phyloP scores from a whole-genome alignment of 768 basidiomycete genomes.

The Termitomyces sp. region DNA sequence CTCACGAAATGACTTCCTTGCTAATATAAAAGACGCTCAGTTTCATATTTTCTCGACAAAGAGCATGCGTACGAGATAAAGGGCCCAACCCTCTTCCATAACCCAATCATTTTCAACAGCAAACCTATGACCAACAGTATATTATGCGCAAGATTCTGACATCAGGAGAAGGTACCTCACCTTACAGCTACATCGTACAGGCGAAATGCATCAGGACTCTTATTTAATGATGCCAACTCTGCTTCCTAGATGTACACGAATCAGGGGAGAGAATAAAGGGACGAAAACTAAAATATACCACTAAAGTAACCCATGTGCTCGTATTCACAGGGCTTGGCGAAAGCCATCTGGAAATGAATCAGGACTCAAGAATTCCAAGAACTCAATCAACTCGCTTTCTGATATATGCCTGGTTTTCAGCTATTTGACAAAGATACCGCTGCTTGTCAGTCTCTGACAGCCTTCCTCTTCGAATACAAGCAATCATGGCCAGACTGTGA shows the following conservation, averaged over 20 bases:
- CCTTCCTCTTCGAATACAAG: conserved; percentile 44
- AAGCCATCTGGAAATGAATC: conserved; percentile 44
- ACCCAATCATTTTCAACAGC: conserved; percentile 66
- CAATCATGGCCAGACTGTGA: conserved; percentile 62
- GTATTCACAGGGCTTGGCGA: conserved; percentile 66
- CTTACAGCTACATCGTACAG: conserved; percentile 67
- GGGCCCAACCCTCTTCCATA: conserved; percentile 65
- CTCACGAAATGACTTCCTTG: conserved; percentile 69
- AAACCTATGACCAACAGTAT: conserved; percentile 29
- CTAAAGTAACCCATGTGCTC: conserved; percentile 62
- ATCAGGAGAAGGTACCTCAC: conserved; percentile 24
- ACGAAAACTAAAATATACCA: conserved; percentile 34
- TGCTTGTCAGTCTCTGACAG: conserved; percentile 27
- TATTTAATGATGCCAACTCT: conserved; percentile 55
- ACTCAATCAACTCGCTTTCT: conserved; percentile 37
- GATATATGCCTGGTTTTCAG: conserved; percentile 55
- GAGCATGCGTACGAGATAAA: conserved; percentile 45
- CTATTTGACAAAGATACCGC: conserved; percentile 50
- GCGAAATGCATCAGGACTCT: conserved; percentile 53
- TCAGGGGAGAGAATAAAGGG: not conserved
- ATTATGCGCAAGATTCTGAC: not conserved
- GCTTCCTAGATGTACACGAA: conserved; percentile 48
- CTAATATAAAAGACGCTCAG: conserved; percentile 23
- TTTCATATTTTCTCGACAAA: not conserved
- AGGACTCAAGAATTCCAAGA: not conserved